phyloP scores from a whole-genome alignment of 257 asterid genomes.

The Echites panduratus region DNA sequence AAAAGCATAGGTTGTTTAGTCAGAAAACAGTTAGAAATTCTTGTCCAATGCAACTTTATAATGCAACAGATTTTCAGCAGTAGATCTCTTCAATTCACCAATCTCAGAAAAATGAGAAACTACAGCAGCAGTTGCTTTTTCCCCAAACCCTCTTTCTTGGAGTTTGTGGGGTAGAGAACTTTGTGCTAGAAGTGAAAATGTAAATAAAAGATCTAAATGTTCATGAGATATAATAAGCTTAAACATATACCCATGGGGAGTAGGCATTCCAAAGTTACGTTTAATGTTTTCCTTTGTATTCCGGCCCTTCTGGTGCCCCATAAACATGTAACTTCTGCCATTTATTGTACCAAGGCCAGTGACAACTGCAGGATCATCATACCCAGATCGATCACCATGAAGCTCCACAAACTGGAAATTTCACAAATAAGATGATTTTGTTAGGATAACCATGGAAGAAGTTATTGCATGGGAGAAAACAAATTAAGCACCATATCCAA shows the following conservation, averaged over 20 bases:
- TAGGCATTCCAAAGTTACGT: constrained; percentile 96
- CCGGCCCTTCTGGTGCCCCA: constrained; percentile 91
- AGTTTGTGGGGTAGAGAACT: background rate
- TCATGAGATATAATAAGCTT: background rate
- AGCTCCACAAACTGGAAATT: constrained; percentile 76
- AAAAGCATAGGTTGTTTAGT: constrained; percentile 11
- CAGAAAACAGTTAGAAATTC: constrained; percentile 8
- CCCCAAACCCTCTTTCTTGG: background rate
- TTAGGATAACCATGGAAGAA: background rate
- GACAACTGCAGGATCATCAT: constrained; percentile 88
- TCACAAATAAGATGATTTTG: background rate
- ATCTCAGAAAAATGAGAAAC: background rate
- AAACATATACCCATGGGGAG: constrained; percentile 84
- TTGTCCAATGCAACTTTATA: background rate
- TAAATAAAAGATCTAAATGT: background rate
- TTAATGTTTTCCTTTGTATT: constrained; percentile 83
- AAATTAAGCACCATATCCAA: constrained; percentile 4
- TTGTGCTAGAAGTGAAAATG: constrained; percentile 2
- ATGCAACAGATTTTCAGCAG: background rate
- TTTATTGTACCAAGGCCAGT: constrained; percentile 84
- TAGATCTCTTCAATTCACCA: background rate
- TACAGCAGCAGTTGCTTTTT: background rate
- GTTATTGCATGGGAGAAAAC: background rate
- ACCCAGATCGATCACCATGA: constrained; percentile 91
- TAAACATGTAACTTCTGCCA: constrained; percentile 81